Evolutionary conservation across 1,284 basidiomycete species (phyloP), one percentile per base, ranked within the genome.

Genomic region (Coniophora puteana): DNA sequence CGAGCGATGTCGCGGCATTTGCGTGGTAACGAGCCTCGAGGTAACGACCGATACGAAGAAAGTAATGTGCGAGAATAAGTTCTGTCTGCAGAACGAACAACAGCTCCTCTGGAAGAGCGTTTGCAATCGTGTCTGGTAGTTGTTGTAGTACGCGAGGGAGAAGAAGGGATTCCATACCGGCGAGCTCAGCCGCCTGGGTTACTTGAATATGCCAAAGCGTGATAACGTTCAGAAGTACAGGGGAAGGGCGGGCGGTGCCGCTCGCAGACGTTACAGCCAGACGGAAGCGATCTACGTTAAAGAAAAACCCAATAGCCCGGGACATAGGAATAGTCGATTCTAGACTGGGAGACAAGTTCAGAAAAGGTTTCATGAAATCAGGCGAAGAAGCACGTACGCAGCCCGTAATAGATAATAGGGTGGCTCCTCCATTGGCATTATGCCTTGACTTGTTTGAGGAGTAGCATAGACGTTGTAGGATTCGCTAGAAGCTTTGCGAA

Each of bases 21-120:
- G 63, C 63, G 31, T 72, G 67, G 43, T 68, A 67, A 39, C 66
- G 64, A 3, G 67, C 76, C 18, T 72, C 70, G 1, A 67, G 46
- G 24, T 63, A 54, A 23, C 66, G 58, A 4, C 71, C 73, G 17
- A 58, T 54, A 17, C 61, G 51, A 38, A 70, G 67, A 46, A 72
- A 67, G 46, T 72, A 74, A 30, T 62, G 56, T 1, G 66, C 60
- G 26, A 78, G 53, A 16, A 77, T 57, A 7, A 71, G 55, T 18
- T 72, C 69, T 1, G 74, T 63, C 42, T 77, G 74, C 11, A 76
- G 57, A n/a, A 66, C 57, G 25, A 75, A 63, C n/a, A 74, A 44
- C 16, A 67, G 47, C 16, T 58, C 44, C 26, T 60, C 52, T 5
- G 62, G 56, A 10, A 48, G 54, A 12, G 41, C 31, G 7, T 45